Conservation (phyloP, 2,329 filamentous ascomycete genomes). For the Thielaviopsis ethacetica region DNA sequence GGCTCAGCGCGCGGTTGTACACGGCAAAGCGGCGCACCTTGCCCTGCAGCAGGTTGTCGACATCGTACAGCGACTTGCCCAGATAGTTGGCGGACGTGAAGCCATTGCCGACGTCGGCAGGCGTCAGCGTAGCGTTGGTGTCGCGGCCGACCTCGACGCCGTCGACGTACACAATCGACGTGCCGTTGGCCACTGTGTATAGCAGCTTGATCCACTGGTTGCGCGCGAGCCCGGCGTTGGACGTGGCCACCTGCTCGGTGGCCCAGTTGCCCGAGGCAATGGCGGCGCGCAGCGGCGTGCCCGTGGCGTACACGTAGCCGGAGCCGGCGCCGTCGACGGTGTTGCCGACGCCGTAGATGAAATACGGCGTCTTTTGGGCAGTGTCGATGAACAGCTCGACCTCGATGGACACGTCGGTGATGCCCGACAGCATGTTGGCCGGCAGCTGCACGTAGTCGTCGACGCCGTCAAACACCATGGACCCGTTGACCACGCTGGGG, state of each 20-base stretch:
- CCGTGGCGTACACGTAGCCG: constrained; percentile 16
- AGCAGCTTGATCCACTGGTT: constrained; percentile 14
- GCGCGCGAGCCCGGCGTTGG: constrained; percentile 12
- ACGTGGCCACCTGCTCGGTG: constrained; percentile 12
- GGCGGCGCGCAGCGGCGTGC: constrained; percentile 14
- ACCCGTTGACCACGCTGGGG: constrained; percentile 11
- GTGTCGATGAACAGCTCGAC: constrained; percentile 13
- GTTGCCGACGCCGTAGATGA: constrained; percentile 17
- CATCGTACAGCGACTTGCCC: constrained; percentile 14
- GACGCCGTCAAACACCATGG: constrained; percentile 15
- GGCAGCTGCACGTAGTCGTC: constrained; percentile 16
- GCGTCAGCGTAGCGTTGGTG: constrained; percentile 6
- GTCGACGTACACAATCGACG: constrained; percentile 19
- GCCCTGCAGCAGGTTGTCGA: constrained; percentile 15
- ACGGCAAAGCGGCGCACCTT: constrained; percentile 14
- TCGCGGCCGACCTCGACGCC: constrained; percentile 16
- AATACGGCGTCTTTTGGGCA: constrained; percentile 14
- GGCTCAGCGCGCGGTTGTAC: constrained; percentile 15
- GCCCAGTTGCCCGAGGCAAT: constrained; percentile 14
- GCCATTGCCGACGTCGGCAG: constrained; percentile 14
- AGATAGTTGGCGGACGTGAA: constrained; percentile 15
- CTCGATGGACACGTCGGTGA: constrained; percentile 14
- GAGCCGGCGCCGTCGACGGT: constrained; percentile 12
- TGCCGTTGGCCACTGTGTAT: constrained; percentile 13
- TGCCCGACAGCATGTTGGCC: constrained; percentile 13